Conservation (phyloP, 2,329 filamentous ascomycete genomes). For the Rutstroemia sp. region DNA sequence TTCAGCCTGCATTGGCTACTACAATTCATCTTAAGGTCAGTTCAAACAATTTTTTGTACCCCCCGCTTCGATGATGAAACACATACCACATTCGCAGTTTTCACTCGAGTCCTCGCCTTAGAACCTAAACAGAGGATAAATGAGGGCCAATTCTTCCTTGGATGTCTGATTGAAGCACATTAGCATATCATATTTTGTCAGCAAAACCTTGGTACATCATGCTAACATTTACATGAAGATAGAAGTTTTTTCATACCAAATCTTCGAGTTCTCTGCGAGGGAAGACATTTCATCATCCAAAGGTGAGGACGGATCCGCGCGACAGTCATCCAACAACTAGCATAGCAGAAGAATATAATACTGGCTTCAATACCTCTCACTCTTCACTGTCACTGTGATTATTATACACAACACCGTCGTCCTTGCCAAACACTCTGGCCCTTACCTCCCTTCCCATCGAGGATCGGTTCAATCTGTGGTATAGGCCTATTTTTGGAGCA, state of each 20-base stretch:
- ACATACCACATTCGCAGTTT: slow-evolving; percentile 81
- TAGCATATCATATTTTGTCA: neutral
- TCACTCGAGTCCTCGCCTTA: slow-evolving; percentile 62
- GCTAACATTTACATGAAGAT: slow-evolving; percentile 5
- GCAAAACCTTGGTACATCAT: neutral
- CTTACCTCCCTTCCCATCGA: slow-evolving; percentile 47
- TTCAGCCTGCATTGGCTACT: neutral
- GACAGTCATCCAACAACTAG: too few relatives aligned
- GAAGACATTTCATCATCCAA: too few relatives aligned
- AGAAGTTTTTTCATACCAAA: neutral
- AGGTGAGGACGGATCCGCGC: too few relatives aligned
- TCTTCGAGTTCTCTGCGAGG: neutral
- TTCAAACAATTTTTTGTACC: slow-evolving; percentile 7
- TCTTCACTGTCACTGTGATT: neutral
- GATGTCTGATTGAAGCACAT: slow-evolving; percentile 55
- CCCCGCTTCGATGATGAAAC: slow-evolving; percentile 58
- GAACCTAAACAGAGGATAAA: slow-evolving; percentile 59
- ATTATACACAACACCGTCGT: neutral
- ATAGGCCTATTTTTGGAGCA: slow-evolving; percentile 79
- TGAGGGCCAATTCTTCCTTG: slow-evolving; percentile 67
- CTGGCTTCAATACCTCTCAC: neutral
- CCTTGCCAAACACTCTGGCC: slow-evolving; percentile 80
- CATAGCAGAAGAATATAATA: neutral
- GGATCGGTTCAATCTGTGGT: slow-evolving; percentile 50
- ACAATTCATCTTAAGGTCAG: slow-evolving; percentile 8